These are phyloP conservation scores for Rasamsonia emersonii DNA, from an alignment of 2,329 filamentous ascomycete genomes.

Conservation along the genomic window DNA sequence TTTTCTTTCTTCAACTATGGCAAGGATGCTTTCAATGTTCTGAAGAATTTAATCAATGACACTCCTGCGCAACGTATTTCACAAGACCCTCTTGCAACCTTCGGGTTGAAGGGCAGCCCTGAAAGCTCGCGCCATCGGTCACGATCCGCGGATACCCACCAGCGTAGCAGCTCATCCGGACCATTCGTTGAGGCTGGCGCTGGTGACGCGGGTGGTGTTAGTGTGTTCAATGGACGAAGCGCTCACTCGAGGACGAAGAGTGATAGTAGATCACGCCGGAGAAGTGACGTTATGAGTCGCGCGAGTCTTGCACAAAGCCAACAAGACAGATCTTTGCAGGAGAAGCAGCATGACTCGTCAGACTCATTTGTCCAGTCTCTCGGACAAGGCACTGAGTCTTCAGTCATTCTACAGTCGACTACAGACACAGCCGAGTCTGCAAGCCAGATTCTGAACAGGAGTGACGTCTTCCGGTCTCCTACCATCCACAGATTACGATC, in stretches of 20 bases:
- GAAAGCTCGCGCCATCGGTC: conserved; percentile 4
- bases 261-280: conserved; percentile 33
- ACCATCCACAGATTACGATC: conserved; percentile 44
- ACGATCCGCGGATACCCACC: conserved; percentile 1
- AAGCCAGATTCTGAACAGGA: conserved; percentile 80
- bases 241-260: conserved; percentile 36
- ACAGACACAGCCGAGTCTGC: conserved; percentile 72
- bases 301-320: conserved; percentile 44
- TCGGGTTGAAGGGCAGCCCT: conserved; percentile 9
- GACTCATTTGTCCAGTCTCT: conserved; percentile 69
- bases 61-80: conserved; percentile 42
- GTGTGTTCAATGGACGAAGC: too few species aligned
- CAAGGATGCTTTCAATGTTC: conserved; percentile 69
- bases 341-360: conserved; percentile 53
- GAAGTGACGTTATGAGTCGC: conserved; percentile 56
- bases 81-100: conserved; percentile 16
- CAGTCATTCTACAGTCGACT: conserved; percentile 57
- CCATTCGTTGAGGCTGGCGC: too few species aligned
- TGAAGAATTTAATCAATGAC: conserved; percentile 64
- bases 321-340: conserved; percentile 42
- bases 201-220: too few species aligned
- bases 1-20: conserved; percentile 91
- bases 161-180: neutral
- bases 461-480: conserved; percentile 79
- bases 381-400: conserved; percentile 67